Base-by-base conservation (phyloP, 2,329 filamentous ascomycete genomes). In the Trichoderma atroviride region DNA sequence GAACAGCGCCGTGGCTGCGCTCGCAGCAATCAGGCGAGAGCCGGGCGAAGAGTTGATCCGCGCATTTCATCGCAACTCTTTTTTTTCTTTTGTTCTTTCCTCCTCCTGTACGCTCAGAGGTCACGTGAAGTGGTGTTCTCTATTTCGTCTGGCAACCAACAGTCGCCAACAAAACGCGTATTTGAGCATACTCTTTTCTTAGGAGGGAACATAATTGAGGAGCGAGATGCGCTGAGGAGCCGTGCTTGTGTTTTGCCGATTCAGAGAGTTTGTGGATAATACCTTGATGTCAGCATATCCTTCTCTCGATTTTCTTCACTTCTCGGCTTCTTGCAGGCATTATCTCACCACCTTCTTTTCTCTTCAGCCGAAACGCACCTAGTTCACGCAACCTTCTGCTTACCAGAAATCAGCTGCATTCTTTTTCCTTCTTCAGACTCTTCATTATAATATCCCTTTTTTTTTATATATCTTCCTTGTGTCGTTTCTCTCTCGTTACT, bases 91-190 rank as follows among this genome's bases (percentile, higher is more conserved):
- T 43, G 37, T 19, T 5, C 16, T 7, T 19, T 11, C 33, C 16
- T 11, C 33, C 16, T 43, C 16, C 37, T 31, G 43, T 7, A 22
- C 37, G 43, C 24, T 66, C 24, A 27, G n/a, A 5, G 33, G 43
- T 68, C 65, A 68, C 65, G 65, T 68, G 65, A 68, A 53, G 16
- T 33, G 43, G 57, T 56, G 22, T 35, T 35, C n/a, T n/a, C 27
- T 43, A 3, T 66, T 43, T 35, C 52, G 24, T 52, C 63, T 50
- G 24, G 19, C 53, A 58, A 27, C 33, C 56, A 24, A 24, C 56
- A 47, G 53, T 33, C 53, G 53, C 43, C 53, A 61, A 61, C 37
- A 19, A 43, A 19, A 43, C 65, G 65, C 65, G 65, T 55, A 31
- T 43, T 56, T 16, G 40, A 52, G 16, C 43, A 24, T 19, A 43